Conservation (phyloP, 306 rosid genomes). For the Trifolium repens region DNA sequence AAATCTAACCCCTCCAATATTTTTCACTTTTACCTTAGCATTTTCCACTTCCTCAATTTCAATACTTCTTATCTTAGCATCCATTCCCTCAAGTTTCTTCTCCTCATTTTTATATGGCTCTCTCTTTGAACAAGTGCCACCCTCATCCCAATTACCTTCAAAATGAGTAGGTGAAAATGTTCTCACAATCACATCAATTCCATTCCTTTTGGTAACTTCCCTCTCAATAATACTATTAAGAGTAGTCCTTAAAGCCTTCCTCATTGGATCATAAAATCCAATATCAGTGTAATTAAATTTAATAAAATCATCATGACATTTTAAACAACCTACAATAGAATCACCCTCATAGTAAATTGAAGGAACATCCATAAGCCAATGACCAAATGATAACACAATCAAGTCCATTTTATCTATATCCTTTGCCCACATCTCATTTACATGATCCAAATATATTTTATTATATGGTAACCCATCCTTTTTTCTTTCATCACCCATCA, state of each 20-base stretch:
- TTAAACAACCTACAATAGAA: constrained; percentile 55
- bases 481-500: constrained; percentile 56
- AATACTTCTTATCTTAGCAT: background rate
- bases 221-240: constrained; percentile 28
- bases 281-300: constrained; percentile 51
- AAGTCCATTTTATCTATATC: constrained; percentile 53
- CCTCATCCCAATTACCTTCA: background rate
- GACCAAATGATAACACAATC: constrained; percentile 67
- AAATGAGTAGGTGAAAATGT: background rate
- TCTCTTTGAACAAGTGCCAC: background rate
- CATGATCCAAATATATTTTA: constrained; percentile 53
- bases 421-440: constrained; percentile 62
- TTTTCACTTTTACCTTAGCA: background rate
- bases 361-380: constrained; percentile 64
- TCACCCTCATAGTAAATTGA: constrained; percentile 64
- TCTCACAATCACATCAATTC: constrained; percentile 5
- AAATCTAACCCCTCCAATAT: background rate
- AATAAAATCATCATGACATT: constrained; percentile 41
- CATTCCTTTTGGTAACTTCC: constrained; percentile 31
- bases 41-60: background rate
- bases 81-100: background rate
- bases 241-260: constrained; percentile 8
- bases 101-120: background rate
- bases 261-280: constrained; percentile 61
- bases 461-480: constrained; percentile 46